Base-by-base conservation (phyloP, 495 filamentous ascomycete species). In the Aspergillus olivimuriae region DNA sequence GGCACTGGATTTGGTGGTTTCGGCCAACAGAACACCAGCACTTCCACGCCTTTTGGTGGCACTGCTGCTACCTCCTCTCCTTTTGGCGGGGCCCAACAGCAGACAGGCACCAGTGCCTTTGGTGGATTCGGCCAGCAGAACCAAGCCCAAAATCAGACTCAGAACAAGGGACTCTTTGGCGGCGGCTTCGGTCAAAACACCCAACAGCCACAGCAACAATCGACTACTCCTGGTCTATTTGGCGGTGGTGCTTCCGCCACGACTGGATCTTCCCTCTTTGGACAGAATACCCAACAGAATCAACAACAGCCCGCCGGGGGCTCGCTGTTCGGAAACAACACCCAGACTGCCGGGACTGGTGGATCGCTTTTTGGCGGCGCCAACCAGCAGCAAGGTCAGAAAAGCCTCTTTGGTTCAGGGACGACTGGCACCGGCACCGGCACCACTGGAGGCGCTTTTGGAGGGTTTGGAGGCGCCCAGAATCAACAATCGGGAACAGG, bases 41-140 rank as follows among this genome's bases (percentile, higher is more conserved):
- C 65, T 21, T 47, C 60, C 15, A 60, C 59, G 28, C 62, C 55
- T 17, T 72, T 76, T 54, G 68, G 67, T 31, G 58, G 62, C 15
- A 53, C 44, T 46, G 59, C 61, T 16, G 35, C 17, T 12, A 38
- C 58, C 11, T 64, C 60, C 15, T 61, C 59, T 28, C 62, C 54
- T 16, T 72, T 76, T 55, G 68, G 67, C 30, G 59, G 62, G n/a
- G 54, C 44, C 47, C 58, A 69, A 34, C 66, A 67, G 34, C 66
- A 71, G 36, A 58, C 59, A 32, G 56, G 53, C 15, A 58, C 60
- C 3, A 51, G 60, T 28, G 56, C 50, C 0, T 72, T 75, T 42
- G 68, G 62, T 37, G 65, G 63, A 18, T 76, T 77, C 35, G 73
- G 73, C 14, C 62, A 65, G 35, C 65, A 72, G 23, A 69, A 63